Evolutionary conservation across 139 green algal species (phyloP).

Genomic region (Volvox africanus): DNA sequence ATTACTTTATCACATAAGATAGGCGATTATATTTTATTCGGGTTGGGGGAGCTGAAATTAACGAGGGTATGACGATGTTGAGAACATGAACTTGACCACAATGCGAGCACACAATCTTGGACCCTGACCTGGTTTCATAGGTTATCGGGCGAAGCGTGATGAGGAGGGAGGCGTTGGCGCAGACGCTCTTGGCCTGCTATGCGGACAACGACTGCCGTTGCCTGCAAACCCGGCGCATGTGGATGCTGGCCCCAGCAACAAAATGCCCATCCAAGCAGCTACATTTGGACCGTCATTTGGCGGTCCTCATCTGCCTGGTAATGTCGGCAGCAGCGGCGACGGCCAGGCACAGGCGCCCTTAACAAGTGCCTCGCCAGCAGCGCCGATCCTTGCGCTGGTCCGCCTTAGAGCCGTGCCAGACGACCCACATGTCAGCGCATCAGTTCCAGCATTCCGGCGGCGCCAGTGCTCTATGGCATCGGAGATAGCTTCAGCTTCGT

Average conservation of each 20-base stretch:
- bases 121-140: neutral
- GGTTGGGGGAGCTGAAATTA: too few relatives aligned
- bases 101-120: neutral
- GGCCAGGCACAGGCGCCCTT: neutral
- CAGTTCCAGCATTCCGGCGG: neutral
- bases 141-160: neutral
- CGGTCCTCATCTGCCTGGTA: neutral
- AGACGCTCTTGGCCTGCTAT: neutral
- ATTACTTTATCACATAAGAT: too few relatives aligned
- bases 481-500: neutral
- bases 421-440: neutral
- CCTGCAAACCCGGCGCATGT: neutral
- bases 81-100: neutral
- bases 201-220: neutral
- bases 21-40: too few relatives aligned
- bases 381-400: neutral
- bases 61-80: too few relatives aligned
- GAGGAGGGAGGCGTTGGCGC: neutral
- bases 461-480: neutral
- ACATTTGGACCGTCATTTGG: neutral
- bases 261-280: neutral
- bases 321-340: neutral
- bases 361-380: neutral
- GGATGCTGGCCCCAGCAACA: neutral
- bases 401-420: neutral